Conservation (phyloP, 495 filamentous ascomycete genomes). For the Hypoxylon lenormandii region DNA sequence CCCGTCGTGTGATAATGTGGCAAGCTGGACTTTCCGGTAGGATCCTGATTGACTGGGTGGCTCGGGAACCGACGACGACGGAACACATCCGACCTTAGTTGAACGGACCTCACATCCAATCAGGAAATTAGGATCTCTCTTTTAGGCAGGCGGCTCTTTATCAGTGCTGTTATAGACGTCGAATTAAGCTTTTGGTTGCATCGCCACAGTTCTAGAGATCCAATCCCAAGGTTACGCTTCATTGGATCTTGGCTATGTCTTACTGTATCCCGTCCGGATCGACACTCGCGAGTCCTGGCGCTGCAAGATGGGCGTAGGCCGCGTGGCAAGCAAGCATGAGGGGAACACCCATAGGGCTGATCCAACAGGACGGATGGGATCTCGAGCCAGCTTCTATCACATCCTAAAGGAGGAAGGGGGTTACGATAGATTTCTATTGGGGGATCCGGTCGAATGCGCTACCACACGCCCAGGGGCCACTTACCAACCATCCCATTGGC, state of each 20-base stretch:
- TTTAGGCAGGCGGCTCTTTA: slow-evolving; percentile 40
- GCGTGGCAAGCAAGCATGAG: slow-evolving; percentile 27
- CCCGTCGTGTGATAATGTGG: not conserved
- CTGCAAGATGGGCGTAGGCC: slow-evolving; percentile 26
- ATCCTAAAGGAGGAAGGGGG: slow-evolving; percentile 25
- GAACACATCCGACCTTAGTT: slow-evolving; percentile 6
- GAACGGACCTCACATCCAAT: slow-evolving; percentile 23
- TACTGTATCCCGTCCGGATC: slow-evolving; percentile 42
- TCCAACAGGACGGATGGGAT: slow-evolving; percentile 20
- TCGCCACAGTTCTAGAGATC: slow-evolving; percentile 37
- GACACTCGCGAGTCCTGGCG: slow-evolving; percentile 9
- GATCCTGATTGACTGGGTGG: not conserved
- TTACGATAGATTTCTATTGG: slow-evolving; percentile 29
- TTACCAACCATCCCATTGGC: slow-evolving; percentile 30
- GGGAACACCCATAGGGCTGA: slow-evolving; percentile 20
- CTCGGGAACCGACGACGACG: slow-evolving; percentile 1
- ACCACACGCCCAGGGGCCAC: slow-evolving; percentile 27
- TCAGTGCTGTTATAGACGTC: slow-evolving; percentile 22
- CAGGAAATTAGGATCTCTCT: slow-evolving; percentile 6
- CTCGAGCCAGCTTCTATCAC: slow-evolving; percentile 18
- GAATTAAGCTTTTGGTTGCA: slow-evolving; percentile 47
- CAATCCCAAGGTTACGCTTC: slow-evolving; percentile 27
- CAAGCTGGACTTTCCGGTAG: not conserved
- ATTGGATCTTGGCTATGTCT: slow-evolving; percentile 41
- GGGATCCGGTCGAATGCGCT: slow-evolving; percentile 19